Evolutionary conservation across 2,329 filamentous ascomycete species (phyloP), one percentile per base, ranked within the genome.

Genomic region (Clarireedia hainanense): DNA sequence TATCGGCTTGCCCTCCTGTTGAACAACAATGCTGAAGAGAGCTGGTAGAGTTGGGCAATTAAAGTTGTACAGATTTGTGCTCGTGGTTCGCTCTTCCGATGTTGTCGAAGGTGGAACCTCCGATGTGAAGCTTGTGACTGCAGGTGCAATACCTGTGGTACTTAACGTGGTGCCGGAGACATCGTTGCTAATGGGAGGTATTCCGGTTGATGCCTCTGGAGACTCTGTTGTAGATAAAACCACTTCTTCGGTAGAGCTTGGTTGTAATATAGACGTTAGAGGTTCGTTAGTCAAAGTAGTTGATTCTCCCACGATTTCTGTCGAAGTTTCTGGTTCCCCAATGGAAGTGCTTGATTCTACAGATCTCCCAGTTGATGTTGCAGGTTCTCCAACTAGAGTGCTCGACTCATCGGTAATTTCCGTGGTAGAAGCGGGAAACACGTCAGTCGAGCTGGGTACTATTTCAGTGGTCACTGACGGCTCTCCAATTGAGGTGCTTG

Each of bases 1-100:
- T 7, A 36, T 36, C 26, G 50, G 56, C 34, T 58, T 50, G 12
- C 58, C 56, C 23, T 50, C n/a, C 15, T 57, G 17, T n/a, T 54
- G n/a, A 23, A 58, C 57, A n/a, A 56, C 34, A 9, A 60, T 50
- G 14, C 47, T 50, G 36, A 60, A 60, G 12, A 39, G 10, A 4
- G 15, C 47, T 17, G 58, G 58, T 7, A 42, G 27, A 30, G 45
- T 12, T 20, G 58, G 10, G 23, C 58, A 60, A 26, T 26, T 14
- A 17, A 52, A 58, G 6, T 7, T 14, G 46, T 56, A 58, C 26
- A 27, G 24, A 15, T n/a, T 43, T 15, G 30, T n/a, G 23, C 27
- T 49, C 10, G 50, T 52, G 36, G 52, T 34, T 5, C 24, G 24
- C 20, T 3, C 14, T 40, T 7, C 4, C 23, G 20, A 47, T n/a